A percentile compares a stretch with the other conserved stretches of the same genome.
Evolutionary conservation across 805 yeast species (phyloP).

Genomic region (Pichia sporocuriosa): DNA sequence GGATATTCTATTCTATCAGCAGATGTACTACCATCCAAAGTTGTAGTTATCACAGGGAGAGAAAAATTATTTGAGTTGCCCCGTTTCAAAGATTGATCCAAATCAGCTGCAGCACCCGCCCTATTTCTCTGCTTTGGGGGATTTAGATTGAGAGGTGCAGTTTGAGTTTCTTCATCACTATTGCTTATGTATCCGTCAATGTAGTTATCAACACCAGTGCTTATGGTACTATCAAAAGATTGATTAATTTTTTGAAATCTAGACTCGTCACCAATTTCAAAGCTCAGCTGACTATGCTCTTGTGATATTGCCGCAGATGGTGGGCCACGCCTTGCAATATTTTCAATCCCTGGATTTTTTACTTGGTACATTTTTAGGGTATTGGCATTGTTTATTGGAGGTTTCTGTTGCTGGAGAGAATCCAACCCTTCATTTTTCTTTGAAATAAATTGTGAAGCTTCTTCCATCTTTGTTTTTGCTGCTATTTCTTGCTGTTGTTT

Average conservation of each 20-base stretch:
- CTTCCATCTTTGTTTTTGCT: not conserved
- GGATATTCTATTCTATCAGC: not conserved
- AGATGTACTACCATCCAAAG: not conserved
- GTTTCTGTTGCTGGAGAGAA: not conserved
- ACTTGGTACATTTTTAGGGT: too few species aligned
- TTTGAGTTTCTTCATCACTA: constrained; percentile 7
- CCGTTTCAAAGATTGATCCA: not conserved
- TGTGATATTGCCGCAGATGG: constrained; percentile 7
- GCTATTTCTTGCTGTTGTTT: not conserved
- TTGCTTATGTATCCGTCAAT: constrained; percentile 5
- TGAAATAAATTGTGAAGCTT: too few species aligned
- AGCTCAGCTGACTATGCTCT: constrained; percentile 10
- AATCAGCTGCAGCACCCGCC: not conserved
- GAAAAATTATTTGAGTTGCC: not conserved
- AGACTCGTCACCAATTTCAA: constrained; percentile 10
- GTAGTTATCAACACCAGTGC: constrained; percentile 3
- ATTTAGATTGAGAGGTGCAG: constrained; percentile 7
- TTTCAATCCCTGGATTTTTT: not conserved
- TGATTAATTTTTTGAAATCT: not conserved
- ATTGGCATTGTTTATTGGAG: too few species aligned
- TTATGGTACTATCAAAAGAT: constrained; percentile 5
- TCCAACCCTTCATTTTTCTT: not conserved
- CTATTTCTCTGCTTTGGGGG: constrained; percentile 5
- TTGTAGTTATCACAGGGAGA: constrained; percentile 4
- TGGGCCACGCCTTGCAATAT: constrained; percentile 3